These are phyloP conservation scores for Nicotiana tomentosiformis DNA, from an alignment of 257 asterid genomes.

Conservation along the genomic window DNA sequence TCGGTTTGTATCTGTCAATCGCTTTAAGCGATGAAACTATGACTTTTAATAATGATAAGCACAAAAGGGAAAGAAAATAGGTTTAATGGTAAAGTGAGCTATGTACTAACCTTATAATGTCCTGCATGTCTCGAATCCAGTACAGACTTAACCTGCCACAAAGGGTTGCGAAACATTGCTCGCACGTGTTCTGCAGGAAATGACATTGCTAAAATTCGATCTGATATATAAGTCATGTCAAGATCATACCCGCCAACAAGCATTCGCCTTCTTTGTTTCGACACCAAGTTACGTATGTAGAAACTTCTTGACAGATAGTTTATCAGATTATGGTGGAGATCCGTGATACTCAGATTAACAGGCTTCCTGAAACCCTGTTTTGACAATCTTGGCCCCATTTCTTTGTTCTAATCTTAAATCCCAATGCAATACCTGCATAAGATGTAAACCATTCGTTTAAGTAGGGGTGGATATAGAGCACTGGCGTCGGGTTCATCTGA, in stretches of 20 bases:
- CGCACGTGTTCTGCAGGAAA: conserved; percentile 79
- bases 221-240: conserved; percentile 78
- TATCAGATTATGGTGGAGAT: conserved; percentile 27
- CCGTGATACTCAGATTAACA: conserved; percentile 3
- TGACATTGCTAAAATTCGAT: conserved; percentile 67
- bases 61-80: background rate
- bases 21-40: background rate
- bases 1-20: background rate
- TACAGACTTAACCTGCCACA: conserved; percentile 82
- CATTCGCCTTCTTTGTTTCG: conserved; percentile 69
- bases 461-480: no score
- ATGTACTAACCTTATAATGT: conserved; percentile 54
- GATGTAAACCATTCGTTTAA: no score
- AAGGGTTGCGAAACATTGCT: conserved; percentile 73
- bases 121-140: conserved; percentile 67
- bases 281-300: conserved; percentile 62
- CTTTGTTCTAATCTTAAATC: background rate
- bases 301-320: conserved; percentile 39
- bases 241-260: conserved; percentile 79
- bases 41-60: background rate
- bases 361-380: conserved; percentile 29
- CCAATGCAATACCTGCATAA: background rate
- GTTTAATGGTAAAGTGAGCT: background rate
- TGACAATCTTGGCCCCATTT: conserved; percentile 62
- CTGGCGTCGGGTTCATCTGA: no score